Percentiles rank a stretch among this genome's conserved stretches.
Evolutionary conservation across 768 basidiomycete genomes (phyloP).

Genomic region (Rubroboletus satanas): DNA sequence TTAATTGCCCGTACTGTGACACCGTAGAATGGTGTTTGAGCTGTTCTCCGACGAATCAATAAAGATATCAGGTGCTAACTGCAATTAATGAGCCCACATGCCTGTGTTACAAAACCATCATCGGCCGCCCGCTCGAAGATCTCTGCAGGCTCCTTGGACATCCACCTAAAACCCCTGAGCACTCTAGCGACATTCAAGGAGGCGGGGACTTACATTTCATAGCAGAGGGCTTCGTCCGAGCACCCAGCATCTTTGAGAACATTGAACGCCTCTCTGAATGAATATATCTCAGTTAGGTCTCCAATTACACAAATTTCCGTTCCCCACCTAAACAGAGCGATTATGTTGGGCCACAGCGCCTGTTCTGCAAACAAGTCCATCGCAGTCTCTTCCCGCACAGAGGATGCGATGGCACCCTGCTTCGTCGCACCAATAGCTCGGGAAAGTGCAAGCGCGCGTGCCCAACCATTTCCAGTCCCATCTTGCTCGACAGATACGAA

Average conservation of each 20-base stretch:
- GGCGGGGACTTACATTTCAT: slow-evolving; percentile 50
- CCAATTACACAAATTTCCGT: neutral
- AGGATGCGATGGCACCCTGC: slow-evolving; percentile 60
- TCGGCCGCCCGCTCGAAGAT: slow-evolving; percentile 67
- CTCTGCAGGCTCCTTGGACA: slow-evolving; percentile 68
- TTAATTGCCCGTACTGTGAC: slow-evolving; percentile 61
- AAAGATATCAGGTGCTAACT: neutral
- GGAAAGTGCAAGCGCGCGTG: slow-evolving; percentile 49
- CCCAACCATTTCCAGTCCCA: slow-evolving; percentile 46
- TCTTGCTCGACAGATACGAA: slow-evolving; percentile 64
- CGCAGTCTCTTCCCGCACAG: slow-evolving; percentile 57
- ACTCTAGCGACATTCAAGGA: neutral
- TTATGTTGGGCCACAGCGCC: slow-evolving; percentile 65
- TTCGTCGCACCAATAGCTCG: slow-evolving; percentile 59
- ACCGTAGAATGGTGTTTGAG: slow-evolving; percentile 58
- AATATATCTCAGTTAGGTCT: neutral
- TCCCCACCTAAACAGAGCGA: slow-evolving; percentile 52
- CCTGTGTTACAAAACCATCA: slow-evolving; percentile 60
- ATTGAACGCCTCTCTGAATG: slow-evolving; percentile 56
- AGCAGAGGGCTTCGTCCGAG: slow-evolving; percentile 63
- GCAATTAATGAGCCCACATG: slow-evolving; percentile 13
- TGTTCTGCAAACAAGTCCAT: slow-evolving; percentile 68
- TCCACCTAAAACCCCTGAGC: slow-evolving; percentile 45
- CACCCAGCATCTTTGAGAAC: slow-evolving; percentile 62
- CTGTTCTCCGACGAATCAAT: slow-evolving; percentile 27